Conservation (phyloP, 169 alveolate genomes). For the Plasmodium fragile region DNA sequence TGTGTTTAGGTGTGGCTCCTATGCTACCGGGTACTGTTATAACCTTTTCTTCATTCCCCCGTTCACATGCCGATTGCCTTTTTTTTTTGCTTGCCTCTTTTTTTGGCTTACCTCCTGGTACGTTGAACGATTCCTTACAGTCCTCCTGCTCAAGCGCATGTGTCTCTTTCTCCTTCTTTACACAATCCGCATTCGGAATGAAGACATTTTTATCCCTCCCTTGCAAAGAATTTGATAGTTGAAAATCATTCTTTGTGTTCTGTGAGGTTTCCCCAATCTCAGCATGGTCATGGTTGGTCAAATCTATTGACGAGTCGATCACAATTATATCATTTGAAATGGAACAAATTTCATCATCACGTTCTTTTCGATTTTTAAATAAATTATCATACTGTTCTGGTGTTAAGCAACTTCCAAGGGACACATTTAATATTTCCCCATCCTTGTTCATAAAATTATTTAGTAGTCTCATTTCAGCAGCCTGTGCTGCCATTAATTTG, state of each 20-base stretch:
- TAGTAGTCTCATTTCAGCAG: slow-evolving; percentile 68
- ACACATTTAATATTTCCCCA: slow-evolving; percentile 46
- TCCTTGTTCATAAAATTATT: slow-evolving; percentile 59
- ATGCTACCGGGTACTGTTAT: neutral
- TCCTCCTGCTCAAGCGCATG: neutral
- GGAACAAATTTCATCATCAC: slow-evolving; percentile 56
- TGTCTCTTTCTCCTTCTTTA: neutral
- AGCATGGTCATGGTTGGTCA: neutral
- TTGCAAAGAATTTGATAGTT: neutral
- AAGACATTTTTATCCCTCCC: neutral
- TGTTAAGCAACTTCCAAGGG: slow-evolving; percentile 72
- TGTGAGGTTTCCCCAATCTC: neutral
- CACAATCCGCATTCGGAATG: neutral
- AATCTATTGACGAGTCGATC: neutral
- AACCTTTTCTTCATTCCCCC: neutral
- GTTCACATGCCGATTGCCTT: neutral
- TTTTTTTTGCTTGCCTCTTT: too few relatives aligned
- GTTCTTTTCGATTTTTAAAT: slow-evolving; percentile 53
- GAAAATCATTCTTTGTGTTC: neutral
- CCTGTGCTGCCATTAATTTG: slow-evolving; percentile 69
- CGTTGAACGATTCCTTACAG: neutral
- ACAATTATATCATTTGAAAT: slow-evolving; percentile 27
- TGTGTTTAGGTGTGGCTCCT: neutral
- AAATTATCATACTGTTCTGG: slow-evolving; percentile 37
- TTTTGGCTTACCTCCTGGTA: neutral